Evolutionary conservation across 768 basidiomycete species (phyloP), one percentile per base, ranked within the genome.

Genomic region (Pulveroboletus sp.): DNA sequence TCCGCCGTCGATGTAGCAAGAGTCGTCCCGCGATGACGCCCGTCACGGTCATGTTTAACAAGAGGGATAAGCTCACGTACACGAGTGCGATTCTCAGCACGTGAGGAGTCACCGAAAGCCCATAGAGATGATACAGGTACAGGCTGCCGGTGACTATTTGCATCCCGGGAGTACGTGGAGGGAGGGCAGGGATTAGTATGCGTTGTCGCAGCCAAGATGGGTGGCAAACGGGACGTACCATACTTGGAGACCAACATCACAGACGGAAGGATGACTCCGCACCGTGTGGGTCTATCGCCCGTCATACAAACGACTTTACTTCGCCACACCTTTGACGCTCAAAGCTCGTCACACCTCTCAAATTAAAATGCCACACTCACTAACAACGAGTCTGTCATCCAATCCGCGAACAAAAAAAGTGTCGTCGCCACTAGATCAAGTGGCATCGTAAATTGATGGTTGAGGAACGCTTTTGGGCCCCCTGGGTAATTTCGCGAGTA

Each of bases 351-450:
- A 37, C 17, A 17, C 30, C 31, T 35, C 17, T 12, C 5, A 26
- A 17, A 2, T 5, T 7, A 31, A 38, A 39, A 33, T 8, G 8
- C 9, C 31, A 44, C 18, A 54, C 56, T 61, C 39, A 60, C 59
- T 50, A 60, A 15, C 26, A 60, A 39, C 1, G 52, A 43, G 27
- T 60, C 59, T 47, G 61, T 60, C 59, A 60, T 55, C 59, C 59
- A 60, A 24, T 51, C 58, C 3, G 52, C 52, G 8, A 55, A 21
- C 15, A 61, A n/a, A n/a, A 58, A 61, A 30, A 60, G 17, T 18
- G 12, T 18, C 11, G 46, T 36, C n/a, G 56, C 49, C 21, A 28
- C 50, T 12, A 55, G 8, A 30, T 15, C 12, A 7, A 55, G 9
- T 18, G 59, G 46, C 5, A 30, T 39, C 10, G 27, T 4, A 26